A percentile compares a stretch with the other conserved stretches of the same genome.
phyloP scores from a whole-genome alignment of 176 grass and related monocot genomes.

The Eleusine coracana region DNA sequence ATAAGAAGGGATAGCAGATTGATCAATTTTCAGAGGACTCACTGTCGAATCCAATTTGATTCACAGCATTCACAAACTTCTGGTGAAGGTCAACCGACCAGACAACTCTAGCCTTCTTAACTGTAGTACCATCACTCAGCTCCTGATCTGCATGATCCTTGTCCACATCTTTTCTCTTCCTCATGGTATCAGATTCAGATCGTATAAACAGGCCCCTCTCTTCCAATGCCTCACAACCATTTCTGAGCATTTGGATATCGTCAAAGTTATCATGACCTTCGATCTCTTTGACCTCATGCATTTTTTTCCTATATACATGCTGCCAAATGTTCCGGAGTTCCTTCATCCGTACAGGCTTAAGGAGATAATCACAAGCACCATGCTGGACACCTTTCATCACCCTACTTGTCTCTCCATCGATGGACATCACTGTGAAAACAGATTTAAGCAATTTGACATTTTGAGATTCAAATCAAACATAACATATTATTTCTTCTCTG shows the following conservation, averaged over 20 bases:
- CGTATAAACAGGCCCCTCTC: conserved; percentile 64
- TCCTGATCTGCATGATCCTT: conserved; percentile 83
- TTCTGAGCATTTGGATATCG: conserved; percentile 69
- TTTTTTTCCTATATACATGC: conserved; percentile 94
- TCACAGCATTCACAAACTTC: conserved; percentile 96
- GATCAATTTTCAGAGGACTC: conserved; percentile 48
- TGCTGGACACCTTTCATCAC: conserved; percentile 99
- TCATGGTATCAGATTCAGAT: conserved; percentile 46
- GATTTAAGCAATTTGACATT: conserved; percentile 39
- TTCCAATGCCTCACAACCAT: conserved; percentile 67
- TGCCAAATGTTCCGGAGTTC: conserved; percentile 99
- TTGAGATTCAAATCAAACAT: conserved; percentile 33
- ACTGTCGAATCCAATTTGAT: conserved; percentile 99
- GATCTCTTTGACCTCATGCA: conserved; percentile 94
- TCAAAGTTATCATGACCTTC: conserved; percentile 75
- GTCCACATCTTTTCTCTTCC: conserved; percentile 81
- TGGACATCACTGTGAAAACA: conserved; percentile 96
- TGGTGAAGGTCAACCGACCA: conserved; percentile 99
- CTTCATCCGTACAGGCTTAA: conserved; percentile 99
- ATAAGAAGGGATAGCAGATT: conserved; percentile 23
- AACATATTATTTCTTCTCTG: conserved; percentile 29
- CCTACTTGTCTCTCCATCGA: conserved; percentile 94
- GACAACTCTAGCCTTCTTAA: conserved; percentile 95
- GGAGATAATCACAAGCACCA: conserved; percentile 96
- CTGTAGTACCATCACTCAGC: conserved; percentile 57